These are phyloP conservation scores for Sporothrix pseudoabietina DNA, from an alignment of 2,329 filamentous ascomycete species.

Conservation along the genomic window DNA sequence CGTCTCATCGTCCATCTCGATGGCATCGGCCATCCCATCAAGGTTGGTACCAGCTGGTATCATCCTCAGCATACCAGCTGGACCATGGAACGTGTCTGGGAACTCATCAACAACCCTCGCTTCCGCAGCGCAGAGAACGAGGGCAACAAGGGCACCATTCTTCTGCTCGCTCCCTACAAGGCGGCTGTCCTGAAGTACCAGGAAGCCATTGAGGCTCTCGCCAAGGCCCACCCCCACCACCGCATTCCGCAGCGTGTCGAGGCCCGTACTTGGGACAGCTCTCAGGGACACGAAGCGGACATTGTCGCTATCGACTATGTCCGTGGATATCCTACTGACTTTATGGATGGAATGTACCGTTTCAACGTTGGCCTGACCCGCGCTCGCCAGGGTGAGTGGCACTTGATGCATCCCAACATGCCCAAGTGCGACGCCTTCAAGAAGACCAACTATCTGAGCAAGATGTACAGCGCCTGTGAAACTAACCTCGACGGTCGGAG, in stretches of 20 bases:
- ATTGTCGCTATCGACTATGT: slow-evolving; percentile 53
- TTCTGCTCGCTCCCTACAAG: slow-evolving; percentile 51
- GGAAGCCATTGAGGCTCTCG: slow-evolving; percentile 35
- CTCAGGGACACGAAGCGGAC: slow-evolving; percentile 53
- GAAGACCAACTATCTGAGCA: slow-evolving; percentile 30
- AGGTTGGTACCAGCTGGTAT: slow-evolving; percentile 44
- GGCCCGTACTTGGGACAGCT: slow-evolving; percentile 50
- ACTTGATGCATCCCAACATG: slow-evolving; percentile 49
- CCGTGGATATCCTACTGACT: slow-evolving; percentile 43
- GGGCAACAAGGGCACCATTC: slow-evolving; percentile 42
- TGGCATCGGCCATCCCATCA: slow-evolving; percentile 33
- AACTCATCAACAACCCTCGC: slow-evolving; percentile 39
- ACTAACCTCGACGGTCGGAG: slow-evolving; percentile 20
- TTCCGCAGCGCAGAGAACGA: slow-evolving; percentile 42
- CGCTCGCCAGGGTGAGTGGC: slow-evolving; percentile 49
- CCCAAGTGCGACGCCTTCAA: slow-evolving; percentile 15
- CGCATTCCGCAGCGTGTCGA: slow-evolving; percentile 40
- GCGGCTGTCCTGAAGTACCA: slow-evolving; percentile 44
- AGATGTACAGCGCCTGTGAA: slow-evolving; percentile 33
- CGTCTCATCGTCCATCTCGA: slow-evolving; percentile 42
- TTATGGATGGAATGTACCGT: slow-evolving; percentile 49
- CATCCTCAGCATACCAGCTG: slow-evolving; percentile 46
- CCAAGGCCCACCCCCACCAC: slow-evolving; percentile 37
- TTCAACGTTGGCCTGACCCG: slow-evolving; percentile 52
- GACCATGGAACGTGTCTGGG: slow-evolving; percentile 41